Evolutionary conservation across 495 filamentous ascomycete genomes (phyloP).

Genomic region (Tuber indicum): DNA sequence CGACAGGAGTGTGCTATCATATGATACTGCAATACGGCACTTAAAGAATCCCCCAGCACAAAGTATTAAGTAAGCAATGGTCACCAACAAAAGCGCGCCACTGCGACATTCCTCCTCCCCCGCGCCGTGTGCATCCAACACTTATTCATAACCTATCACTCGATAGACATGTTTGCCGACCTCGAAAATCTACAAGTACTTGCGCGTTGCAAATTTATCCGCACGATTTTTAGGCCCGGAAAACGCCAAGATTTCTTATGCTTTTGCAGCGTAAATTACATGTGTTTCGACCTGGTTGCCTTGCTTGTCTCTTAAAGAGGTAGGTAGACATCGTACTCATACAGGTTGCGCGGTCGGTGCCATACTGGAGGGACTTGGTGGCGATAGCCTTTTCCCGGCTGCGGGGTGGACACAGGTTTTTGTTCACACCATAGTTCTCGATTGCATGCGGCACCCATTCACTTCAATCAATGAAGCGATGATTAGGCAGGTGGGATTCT

Average conservation of each 20-base stretch:
- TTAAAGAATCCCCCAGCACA: too few species aligned
- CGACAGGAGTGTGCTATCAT: too few species aligned
- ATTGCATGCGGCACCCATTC: not conserved
- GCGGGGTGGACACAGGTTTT: not conserved
- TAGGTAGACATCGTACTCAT: too few species aligned
- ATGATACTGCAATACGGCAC: too few species aligned
- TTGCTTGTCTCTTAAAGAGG: not conserved
- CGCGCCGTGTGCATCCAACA: not conserved
- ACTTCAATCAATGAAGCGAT: not conserved
- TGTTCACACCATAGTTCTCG: not conserved
- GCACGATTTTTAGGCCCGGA: not conserved
- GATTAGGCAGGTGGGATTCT: not conserved
- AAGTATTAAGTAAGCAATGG: not conserved
- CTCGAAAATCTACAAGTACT: too few species aligned
- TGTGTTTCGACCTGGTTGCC: not conserved
- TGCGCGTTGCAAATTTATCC: not conserved
- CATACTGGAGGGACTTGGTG: too few species aligned
- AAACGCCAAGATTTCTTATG: not conserved
- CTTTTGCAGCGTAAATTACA: not conserved
- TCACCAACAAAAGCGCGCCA: not conserved
- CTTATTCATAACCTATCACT: not conserved
- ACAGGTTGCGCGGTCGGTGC: too few species aligned
- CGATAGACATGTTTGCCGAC: not conserved
- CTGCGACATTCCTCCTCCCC: not conserved
- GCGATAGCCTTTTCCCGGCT: too few species aligned